phyloP scores from a whole-genome alignment of 371 early-diverging fungal species.

The Mucor circinelloides region DNA sequence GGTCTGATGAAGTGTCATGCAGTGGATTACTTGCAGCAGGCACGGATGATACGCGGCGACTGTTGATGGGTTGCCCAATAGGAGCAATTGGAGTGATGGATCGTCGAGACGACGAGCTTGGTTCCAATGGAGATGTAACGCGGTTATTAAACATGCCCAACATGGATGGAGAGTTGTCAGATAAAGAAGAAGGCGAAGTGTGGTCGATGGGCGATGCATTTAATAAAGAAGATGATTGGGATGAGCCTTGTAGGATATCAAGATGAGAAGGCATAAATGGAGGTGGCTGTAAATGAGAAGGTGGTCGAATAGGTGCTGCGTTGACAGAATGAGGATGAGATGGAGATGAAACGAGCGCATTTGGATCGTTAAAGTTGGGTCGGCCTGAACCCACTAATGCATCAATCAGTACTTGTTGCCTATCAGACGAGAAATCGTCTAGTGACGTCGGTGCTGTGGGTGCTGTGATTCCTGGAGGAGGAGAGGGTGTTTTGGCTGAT shows the following conservation, averaged over 20 bases:
- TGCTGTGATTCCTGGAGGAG: slow-evolving; percentile 8
- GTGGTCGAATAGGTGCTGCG: background rate
- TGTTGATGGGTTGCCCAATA: slow-evolving; percentile 37
- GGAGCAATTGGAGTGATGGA: slow-evolving; percentile 33
- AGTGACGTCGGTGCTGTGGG: background rate
- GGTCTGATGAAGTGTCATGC: background rate
- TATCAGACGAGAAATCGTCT: slow-evolving; percentile 6
- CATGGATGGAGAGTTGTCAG: slow-evolving; percentile 9
- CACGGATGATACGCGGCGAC: slow-evolving; percentile 16
- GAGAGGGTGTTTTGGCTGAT: background rate
- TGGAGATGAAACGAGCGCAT: background rate
- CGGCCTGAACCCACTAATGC: slow-evolving; percentile 21
- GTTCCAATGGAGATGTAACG: slow-evolving; percentile 5
- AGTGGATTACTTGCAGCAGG: background rate
- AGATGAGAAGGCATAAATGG: slow-evolving; percentile 20
- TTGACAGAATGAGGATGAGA: background rate
- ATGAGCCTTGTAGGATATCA: slow-evolving; percentile 10
- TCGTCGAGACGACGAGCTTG: slow-evolving; percentile 14
- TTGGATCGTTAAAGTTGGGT: background rate
- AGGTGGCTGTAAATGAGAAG: slow-evolving; percentile 2
- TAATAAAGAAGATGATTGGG: background rate
- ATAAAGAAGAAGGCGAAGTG: background rate
- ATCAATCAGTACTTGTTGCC: slow-evolving; percentile 27
- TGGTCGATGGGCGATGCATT: slow-evolving; percentile 10
- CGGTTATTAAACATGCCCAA: slow-evolving; percentile 20